Base-by-base conservation (phyloP, 1,284 basidiomycete species). In the Vanrija sp. region DNA sequence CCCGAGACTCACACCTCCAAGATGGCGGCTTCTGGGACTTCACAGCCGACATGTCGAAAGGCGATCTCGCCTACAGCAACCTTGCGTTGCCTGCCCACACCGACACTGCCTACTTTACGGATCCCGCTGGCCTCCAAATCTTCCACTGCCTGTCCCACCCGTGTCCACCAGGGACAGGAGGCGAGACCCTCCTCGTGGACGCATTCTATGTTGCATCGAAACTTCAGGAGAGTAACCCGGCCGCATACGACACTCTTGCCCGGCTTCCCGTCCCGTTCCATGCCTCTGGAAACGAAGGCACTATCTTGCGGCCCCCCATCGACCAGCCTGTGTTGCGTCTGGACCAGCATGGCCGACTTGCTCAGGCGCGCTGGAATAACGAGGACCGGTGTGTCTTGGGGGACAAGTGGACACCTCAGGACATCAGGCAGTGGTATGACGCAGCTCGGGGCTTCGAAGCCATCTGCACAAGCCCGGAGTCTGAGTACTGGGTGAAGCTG, bases 1-100 rank as follows among this genome's bases (percentile, higher is more conserved):
- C 12, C 24, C 24, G 6, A 18, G 36, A 31, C 41, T 56, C 36
- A 41, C 22, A 19, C 54, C 49, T n/a, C 43, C 47, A 54, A 92
- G 89, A 94, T 64, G 91, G 90, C 31, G 85, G 85, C 46, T 95
- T 98, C 75, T 98, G 95, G 94, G 91, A 97, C 67, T 96, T 98
- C 68, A 97, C 93, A 1, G 85, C 93, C 0, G 86, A 96, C 69
- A 81, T 96, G 19, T 85, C 87, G 12, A 92, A 89, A 67, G 92
- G 92, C 19, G 94, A 98, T 71, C 86, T 90, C 6, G 79, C 79
- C 0, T 98, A 98, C 75, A 94, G 92, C 8, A 89, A 86, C 19
- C 75, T 96, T 39, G 87, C 87, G 1, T 82, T 98, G 6, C 85
- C 84, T 8, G 92, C 91, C 0, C 95, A 98, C 71, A 98, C 94